Percentiles rank a stretch among this genome's conserved stretches.
Conservation (phyloP, 257 asterid genomes). For the Solanum verrucosum region DNA sequence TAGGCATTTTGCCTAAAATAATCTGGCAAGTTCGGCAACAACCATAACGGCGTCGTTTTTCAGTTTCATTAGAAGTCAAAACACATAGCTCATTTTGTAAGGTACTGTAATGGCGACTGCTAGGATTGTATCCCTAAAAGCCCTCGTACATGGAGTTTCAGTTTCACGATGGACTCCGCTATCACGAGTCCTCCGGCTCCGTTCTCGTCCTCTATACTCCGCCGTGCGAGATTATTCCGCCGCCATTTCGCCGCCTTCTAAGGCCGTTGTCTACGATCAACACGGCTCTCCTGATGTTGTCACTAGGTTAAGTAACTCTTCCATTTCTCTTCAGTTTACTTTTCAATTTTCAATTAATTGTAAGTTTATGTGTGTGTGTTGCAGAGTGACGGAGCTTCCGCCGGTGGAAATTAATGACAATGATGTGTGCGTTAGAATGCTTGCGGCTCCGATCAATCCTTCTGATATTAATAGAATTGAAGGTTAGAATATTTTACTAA, state of each 20-base stretch:
- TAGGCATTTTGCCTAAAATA: not conserved
- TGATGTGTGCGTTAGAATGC: conserved; percentile 93
- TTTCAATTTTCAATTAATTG: not conserved
- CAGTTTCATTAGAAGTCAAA: not conserved
- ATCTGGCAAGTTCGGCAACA: not conserved
- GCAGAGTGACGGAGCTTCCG: conserved; percentile 58
- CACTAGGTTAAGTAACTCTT: conserved; percentile 6
- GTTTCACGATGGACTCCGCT: conserved; percentile 7
- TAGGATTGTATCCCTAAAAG: conserved; percentile 20
- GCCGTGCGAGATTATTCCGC: conserved; percentile 45
- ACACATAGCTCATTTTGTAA: not conserved
- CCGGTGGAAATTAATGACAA: conserved; percentile 61
- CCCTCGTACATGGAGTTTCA: conserved; percentile 18
- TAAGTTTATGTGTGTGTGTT: not conserved
- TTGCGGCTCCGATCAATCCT: conserved; percentile 93
- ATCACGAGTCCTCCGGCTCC: conserved; percentile 7
- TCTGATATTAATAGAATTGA: conserved; percentile 90
- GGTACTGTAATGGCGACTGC: conserved; percentile 31
- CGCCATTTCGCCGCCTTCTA: conserved; percentile 74
- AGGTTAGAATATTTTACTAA: conserved; percentile 27
- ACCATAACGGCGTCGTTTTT: not conserved
- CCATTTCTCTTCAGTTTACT: not conserved
- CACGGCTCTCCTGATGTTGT: conserved; percentile 88
- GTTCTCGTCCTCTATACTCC: not conserved
- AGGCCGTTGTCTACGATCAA: conserved; percentile 73